Conservation (phyloP, 352 stramenopile genomes). For the Phytophthora vignae region DNA sequence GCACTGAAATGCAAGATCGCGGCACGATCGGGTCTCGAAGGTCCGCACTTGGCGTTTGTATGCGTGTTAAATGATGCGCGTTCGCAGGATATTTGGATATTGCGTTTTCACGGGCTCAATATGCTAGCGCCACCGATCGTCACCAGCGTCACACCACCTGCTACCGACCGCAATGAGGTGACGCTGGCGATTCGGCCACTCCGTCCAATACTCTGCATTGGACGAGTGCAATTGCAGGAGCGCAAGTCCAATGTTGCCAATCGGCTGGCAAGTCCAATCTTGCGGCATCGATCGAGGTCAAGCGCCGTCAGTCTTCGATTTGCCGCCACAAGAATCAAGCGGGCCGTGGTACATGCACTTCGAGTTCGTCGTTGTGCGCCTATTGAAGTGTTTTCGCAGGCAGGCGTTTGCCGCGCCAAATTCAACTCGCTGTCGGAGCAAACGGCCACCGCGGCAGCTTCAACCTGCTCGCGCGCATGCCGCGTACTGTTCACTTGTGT, state of each 20-base stretch:
- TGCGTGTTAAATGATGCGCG: conserved; percentile 12
- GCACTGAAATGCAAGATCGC: conserved; percentile 41
- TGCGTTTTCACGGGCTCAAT: conserved; percentile 28
- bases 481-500: conserved; percentile 15
- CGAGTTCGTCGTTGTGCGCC: background rate
- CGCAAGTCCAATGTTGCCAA: conserved; percentile 3
- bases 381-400: background rate
- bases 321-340: conserved; percentile 8
- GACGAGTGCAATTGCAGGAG: conserved; percentile 7
- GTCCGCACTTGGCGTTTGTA: conserved; percentile 19
- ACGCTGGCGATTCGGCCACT: conserved; percentile 2
- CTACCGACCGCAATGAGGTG: background rate
- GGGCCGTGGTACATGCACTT: conserved; percentile 7
- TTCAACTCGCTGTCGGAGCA: conserved; percentile 20
- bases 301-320: conserved; percentile 5
- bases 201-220: conserved; percentile 24
- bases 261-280: background rate
- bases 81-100: conserved; percentile 29
- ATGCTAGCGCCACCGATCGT: background rate
- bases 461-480: conserved; percentile 15
- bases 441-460: conserved; percentile 26
- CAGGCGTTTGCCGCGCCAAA: background rate
- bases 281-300: background rate
- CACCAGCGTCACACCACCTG: background rate
- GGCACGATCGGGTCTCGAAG: background rate